Conservation (phyloP, 805 yeast genomes). For the Candida rishiriensis region DNA sequence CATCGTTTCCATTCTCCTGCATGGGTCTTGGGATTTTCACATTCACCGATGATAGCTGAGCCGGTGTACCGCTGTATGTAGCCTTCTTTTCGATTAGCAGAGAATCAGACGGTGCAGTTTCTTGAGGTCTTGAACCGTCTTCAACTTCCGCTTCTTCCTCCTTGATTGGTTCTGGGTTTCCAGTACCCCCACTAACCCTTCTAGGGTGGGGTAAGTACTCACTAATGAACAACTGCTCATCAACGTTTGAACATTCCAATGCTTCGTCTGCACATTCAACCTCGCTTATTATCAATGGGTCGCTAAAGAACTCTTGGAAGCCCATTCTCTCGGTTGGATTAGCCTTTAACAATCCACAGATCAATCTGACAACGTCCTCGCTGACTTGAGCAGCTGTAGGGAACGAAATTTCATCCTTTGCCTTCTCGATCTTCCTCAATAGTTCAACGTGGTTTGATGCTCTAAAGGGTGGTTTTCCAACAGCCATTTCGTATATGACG, state of each 20-base stretch:
- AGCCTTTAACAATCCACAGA: conserved; percentile 71
- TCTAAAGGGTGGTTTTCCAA: conserved; percentile 94
- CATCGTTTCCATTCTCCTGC: conserved; percentile 32
- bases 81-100: conserved; percentile 13
- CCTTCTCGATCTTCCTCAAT: conserved; percentile 76
- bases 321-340: conserved; percentile 87
- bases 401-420: conserved; percentile 73
- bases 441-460: conserved; percentile 92
- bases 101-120: conserved; percentile 13
- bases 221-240: conserved; percentile 78
- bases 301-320: conserved; percentile 80
- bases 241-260: conserved; percentile 61
- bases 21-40: conserved; percentile 16
- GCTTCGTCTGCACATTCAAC: conserved; percentile 52
- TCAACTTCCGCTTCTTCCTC: conserved; percentile 11
- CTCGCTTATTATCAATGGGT: conserved; percentile 58
- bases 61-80: not conserved
- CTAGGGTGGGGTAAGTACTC: conserved; percentile 49
- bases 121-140: not conserved
- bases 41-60: not conserved
- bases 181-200: conserved; percentile 1
- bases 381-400: conserved; percentile 66
- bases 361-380: conserved; percentile 60
- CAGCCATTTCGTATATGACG: conserved; percentile 90
- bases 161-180: conserved; percentile 11